A percentile compares a stretch with the other conserved stretches of the same genome.
These are phyloP conservation scores for Phytophthora hibernalis DNA, from an alignment of 352 stramenopile genomes.

Conservation along the genomic window DNA sequence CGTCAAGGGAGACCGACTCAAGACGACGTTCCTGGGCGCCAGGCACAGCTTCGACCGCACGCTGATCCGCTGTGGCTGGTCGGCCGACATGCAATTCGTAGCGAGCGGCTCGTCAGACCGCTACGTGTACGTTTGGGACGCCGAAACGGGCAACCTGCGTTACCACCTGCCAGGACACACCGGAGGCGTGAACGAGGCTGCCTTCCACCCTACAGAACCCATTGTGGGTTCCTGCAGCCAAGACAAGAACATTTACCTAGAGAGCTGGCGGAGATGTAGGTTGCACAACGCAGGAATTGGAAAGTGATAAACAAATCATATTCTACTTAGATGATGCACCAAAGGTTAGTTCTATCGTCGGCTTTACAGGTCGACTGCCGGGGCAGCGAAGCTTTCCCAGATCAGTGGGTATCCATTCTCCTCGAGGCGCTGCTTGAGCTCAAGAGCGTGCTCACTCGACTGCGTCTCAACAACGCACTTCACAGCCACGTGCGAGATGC, in stretches of 20 bases:
- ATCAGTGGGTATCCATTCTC: conserved; percentile 89
- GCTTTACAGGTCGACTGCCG: conserved; percentile 40
- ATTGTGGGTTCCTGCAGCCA: conserved; percentile 88
- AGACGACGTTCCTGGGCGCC: conserved; percentile 76
- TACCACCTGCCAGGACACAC: conserved; percentile 95
- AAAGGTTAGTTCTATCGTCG: conserved; percentile 26
- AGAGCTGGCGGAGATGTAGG: conserved; percentile 67
- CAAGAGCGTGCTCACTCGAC: conserved; percentile 92
- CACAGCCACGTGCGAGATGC: conserved; percentile 95
- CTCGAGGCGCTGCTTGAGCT: conserved; percentile 88
- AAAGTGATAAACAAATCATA: conserved; percentile 37
- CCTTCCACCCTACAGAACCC: conserved; percentile 89
- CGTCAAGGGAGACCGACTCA: conserved; percentile 62
- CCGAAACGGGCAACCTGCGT: conserved; percentile 88
- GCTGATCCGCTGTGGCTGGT: conserved; percentile 94
- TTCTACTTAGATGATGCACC: conserved; percentile 36
- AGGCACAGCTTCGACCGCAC: conserved; percentile 95
- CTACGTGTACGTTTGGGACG: conserved; percentile 96
- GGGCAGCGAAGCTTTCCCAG: conserved; percentile 67
- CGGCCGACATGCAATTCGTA: conserved; percentile 86
- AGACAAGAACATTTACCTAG: conserved; percentile 90
- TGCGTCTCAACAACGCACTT: conserved; percentile 97
- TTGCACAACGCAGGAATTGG: conserved; percentile 5
- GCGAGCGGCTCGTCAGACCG: conserved; percentile 90
- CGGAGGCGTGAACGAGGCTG: conserved; percentile 94